Evolutionary conservation across 1,139 yeast genomes (phyloP).

Genomic region (Pichia sp.): DNA sequence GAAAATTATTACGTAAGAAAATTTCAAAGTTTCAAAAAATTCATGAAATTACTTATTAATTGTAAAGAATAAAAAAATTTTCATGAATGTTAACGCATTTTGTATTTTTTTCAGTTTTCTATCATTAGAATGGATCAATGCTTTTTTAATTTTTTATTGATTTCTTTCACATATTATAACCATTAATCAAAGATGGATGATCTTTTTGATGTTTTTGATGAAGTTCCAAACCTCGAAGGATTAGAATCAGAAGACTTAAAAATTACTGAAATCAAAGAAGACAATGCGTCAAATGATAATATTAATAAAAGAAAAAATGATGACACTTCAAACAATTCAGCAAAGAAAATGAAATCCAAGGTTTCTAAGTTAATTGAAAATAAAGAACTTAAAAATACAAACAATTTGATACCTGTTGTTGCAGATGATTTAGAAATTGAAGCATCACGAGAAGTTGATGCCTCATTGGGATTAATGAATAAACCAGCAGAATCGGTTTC

Average conservation of each 20-base stretch:
- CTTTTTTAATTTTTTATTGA: not conserved
- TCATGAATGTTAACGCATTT: not conserved
- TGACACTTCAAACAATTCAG: constrained; percentile 6
- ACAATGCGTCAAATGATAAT: constrained; percentile 8
- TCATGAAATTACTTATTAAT: too few species aligned
- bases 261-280: constrained; percentile 4
- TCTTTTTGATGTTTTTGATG: constrained; percentile 64
- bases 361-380: constrained; percentile 27
- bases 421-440: constrained; percentile 89
- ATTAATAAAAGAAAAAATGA: constrained; percentile 16
- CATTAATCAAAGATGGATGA: constrained; percentile 36
- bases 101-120: not conserved
- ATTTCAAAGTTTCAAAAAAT: not conserved
- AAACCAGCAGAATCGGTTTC: not conserved
- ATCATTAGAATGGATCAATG: too few species aligned
- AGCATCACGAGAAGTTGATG: constrained; percentile 81
- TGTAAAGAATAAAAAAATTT: not conserved
- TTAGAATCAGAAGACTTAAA: constrained; percentile 3
- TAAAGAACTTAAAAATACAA: constrained; percentile 29
- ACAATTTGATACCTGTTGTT: constrained; percentile 55
- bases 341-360: constrained; percentile 21
- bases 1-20: not conserved
- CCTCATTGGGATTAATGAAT: constrained; percentile 62
- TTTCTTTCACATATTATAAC: not conserved
- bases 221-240: constrained; percentile 35